These are phyloP conservation scores for Taphrina flavorubra DNA, from an alignment of 1,139 yeast species.

Conservation along the genomic window DNA sequence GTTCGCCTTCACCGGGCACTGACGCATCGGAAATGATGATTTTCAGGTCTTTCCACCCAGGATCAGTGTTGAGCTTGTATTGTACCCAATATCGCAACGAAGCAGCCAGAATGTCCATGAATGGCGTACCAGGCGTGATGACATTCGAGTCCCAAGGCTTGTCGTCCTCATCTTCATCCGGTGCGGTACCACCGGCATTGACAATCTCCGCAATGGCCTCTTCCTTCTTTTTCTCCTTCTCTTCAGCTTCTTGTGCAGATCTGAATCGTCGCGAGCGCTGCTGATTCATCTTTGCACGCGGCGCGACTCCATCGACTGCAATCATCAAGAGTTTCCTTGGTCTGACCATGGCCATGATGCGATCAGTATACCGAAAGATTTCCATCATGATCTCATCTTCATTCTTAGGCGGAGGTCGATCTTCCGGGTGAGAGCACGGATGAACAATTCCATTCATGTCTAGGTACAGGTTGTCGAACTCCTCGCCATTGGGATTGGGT, in stretches of 20 bases:
- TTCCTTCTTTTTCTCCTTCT: slow-evolving; percentile 52
- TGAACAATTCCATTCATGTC: slow-evolving; percentile 97
- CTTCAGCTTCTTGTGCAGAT: slow-evolving; percentile 90
- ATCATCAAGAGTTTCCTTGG: slow-evolving; percentile 88
- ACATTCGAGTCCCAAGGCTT: slow-evolving; percentile 86
- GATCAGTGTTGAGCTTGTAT: slow-evolving; percentile 84
- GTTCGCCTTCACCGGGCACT: slow-evolving; percentile 99
- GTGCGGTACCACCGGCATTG: slow-evolving; percentile 54
- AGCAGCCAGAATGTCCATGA: slow-evolving; percentile 87
- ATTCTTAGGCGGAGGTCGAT: slow-evolving; percentile 88
- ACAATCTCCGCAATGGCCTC: slow-evolving; percentile 59
- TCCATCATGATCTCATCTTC: slow-evolving; percentile 96
- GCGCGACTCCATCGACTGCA: slow-evolving; percentile 99
- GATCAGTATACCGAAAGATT: slow-evolving; percentile 83
- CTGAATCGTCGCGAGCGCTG: slow-evolving; percentile 97
- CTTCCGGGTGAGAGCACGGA: slow-evolving; percentile 96
- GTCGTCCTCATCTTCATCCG: slow-evolving; percentile 56
- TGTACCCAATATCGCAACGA: slow-evolving; percentile 89
- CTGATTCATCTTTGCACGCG: slow-evolving; percentile 98
- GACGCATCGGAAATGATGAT: slow-evolving; percentile 92
- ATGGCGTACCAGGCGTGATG: slow-evolving; percentile 98
- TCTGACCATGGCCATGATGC: slow-evolving; percentile 89
- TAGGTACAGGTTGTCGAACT: slow-evolving; percentile 78
- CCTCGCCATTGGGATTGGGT: slow-evolving; percentile 93
- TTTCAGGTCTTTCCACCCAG: slow-evolving; percentile 82